A percentile compares a stretch with the other conserved stretches of the same genome.
These are phyloP conservation scores for Lycium ferocissimum DNA, from an alignment of 257 asterid species.

Conservation along the genomic window DNA sequence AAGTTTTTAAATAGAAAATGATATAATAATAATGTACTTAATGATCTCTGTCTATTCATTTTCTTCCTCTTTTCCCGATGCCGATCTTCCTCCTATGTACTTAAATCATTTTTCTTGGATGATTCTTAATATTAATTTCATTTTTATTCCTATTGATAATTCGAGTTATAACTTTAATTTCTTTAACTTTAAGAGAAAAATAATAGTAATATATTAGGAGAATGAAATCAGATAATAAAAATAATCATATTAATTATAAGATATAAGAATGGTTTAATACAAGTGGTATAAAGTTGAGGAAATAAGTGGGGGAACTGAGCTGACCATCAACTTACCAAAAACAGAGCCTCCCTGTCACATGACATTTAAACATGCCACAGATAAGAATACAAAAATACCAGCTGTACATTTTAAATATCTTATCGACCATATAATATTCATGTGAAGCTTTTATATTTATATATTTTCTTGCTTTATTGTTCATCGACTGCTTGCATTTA, in stretches of 20 bases:
- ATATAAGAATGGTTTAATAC: no score
- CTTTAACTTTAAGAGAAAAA: neutral
- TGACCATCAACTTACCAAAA: neutral
- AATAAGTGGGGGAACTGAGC: conserved; percentile 1
- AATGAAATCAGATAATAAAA: no score
- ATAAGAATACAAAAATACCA: neutral
- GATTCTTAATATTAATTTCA: neutral
- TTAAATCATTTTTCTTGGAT: neutral
- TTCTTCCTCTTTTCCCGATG: neutral
- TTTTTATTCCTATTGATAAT: neutral
- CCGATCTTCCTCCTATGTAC: neutral
- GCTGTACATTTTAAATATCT: conserved; percentile 4
- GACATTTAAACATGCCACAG: neutral
- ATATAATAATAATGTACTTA: neutral
- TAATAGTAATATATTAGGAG: neutral
- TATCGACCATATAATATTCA: neutral
- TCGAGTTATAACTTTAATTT: neutral
- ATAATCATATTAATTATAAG: no score
- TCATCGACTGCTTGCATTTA: neutral
- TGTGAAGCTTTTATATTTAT: neutral
- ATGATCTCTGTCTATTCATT: neutral
- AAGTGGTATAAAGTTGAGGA: neutral
- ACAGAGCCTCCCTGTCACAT: neutral
- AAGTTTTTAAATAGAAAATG: neutral
- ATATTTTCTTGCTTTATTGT: neutral